Percentiles rank a stretch among this genome's conserved stretches.
phyloP scores from a whole-genome alignment of 106 monocot genomes.

The Apostasia shenzhenica region DNA sequence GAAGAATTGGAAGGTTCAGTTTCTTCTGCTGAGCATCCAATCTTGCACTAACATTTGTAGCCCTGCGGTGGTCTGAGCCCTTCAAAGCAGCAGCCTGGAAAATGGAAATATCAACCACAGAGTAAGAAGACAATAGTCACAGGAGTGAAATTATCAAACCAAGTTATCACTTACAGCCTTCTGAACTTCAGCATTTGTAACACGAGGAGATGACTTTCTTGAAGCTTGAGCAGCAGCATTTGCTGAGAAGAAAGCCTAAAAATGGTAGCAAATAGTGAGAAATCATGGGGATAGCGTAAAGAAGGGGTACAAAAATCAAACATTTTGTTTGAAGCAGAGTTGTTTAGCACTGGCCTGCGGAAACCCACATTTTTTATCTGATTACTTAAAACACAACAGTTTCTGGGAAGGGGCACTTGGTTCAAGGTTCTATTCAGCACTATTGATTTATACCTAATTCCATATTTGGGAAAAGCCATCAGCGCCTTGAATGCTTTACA shows the following conservation, averaged over 20 bases:
- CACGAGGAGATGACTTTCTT: conserved; percentile 21
- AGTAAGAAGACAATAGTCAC: background rate
- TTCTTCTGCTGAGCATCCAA: conserved; percentile 30
- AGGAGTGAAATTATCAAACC: background rate
- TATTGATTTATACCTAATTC: too few species aligned
- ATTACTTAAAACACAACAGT: background rate
- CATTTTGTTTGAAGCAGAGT: too few species aligned
- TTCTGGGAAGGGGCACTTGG: background rate
- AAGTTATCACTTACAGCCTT: conserved; percentile 10
- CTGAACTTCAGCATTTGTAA: conserved; percentile 20
- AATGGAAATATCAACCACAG: background rate
- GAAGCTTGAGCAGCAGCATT: conserved; percentile 25
- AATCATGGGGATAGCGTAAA: background rate
- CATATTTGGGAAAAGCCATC: too few species aligned
- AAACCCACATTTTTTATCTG: too few species aligned
- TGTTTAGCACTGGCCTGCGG: too few species aligned
- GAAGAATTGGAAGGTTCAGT: conserved; percentile 24
- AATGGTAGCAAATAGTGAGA: background rate
- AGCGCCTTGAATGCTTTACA: too few species aligned
- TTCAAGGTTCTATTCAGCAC: too few species aligned
- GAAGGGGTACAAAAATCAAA: background rate
- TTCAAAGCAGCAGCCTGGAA: conserved; percentile 17
- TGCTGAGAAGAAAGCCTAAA: conserved; percentile 22
- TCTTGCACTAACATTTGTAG: conserved; percentile 22
- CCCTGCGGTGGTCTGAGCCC: conserved; percentile 20